These are phyloP conservation scores for Erythrophleum fordii DNA, from an alignment of 306 rosid species.

Conservation along the genomic window DNA sequence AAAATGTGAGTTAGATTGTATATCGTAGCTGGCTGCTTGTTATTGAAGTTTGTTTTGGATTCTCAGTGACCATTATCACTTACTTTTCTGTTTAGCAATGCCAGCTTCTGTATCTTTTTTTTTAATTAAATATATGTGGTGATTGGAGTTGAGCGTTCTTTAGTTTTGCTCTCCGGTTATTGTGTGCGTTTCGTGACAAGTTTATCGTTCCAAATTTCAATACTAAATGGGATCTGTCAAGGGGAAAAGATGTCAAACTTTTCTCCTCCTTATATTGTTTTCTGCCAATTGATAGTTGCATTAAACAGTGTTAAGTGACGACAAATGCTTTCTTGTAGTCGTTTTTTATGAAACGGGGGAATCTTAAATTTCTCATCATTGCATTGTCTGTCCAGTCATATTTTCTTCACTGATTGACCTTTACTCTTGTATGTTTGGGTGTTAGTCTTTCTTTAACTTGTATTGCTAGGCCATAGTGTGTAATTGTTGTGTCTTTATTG, in stretches of 20 bases:
- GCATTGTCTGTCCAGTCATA: not conserved
- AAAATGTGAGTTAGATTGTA: not conserved
- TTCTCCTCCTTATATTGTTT: conserved; percentile 1
- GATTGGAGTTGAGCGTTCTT: conserved; percentile 12
- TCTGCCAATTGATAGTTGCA: conserved; percentile 2
- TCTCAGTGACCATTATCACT: not conserved
- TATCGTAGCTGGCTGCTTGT: not conserved
- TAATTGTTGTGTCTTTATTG: not conserved
- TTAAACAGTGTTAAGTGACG: not conserved
- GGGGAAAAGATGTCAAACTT: not conserved
- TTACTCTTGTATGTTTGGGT: not conserved
- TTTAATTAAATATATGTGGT: not conserved
- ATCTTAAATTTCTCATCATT: not conserved
- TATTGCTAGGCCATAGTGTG: not conserved
- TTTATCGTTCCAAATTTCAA: not conserved
- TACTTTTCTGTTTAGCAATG: not conserved
- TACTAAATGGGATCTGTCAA: not conserved
- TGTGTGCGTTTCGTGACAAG: not conserved
- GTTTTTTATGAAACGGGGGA: not conserved
- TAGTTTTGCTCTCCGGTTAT: conserved; percentile 15
- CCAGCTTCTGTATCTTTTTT: not conserved
- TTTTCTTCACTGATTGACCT: not conserved
- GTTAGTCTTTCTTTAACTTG: not conserved
- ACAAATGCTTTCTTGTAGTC: not conserved
- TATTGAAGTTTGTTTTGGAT: not conserved